Base-by-base conservation (phyloP, 768 basidiomycete genomes). In the Mycena leptocephala region DNA sequence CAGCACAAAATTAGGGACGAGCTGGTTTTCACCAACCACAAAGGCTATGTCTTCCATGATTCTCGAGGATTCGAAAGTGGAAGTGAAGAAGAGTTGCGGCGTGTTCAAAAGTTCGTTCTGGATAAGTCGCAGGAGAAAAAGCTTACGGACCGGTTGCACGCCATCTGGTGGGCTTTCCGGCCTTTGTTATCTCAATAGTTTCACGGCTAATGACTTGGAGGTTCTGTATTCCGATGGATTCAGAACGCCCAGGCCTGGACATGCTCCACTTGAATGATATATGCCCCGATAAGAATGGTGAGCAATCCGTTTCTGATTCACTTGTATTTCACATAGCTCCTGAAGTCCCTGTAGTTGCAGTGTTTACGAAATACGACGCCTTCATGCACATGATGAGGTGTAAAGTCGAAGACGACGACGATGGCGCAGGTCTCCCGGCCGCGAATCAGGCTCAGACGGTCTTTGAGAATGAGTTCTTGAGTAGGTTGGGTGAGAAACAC, bases 331-430 rank as follows among this genome's bases (percentile, higher is more conserved):
- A n/a, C n/a, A n/a, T n/a, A 46, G 11, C 3, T 30, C 63, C 18
- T n/a, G n/a, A n/a, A 66, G 64, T 66, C 5, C 64, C 64, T 14
- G 46, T 66, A 13, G 51, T 66, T 43, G 64, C 64, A 22, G 64
- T 66, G 26, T 66, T 66, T 39, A 66, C 64, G 8, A 66, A 66
- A 66, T 66, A 30, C 26, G 64, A 66, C 32, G 28, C 64, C 11
- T 66, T 66, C 37, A 39, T 39, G 37, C 37, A 39, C 37, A 39
- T 39, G 37, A 39, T 39, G 37, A 39, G 37, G 37, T 39, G 37
- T 39, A 39, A 39, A 39, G 37, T 39, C 7, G 37, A 39, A 39
- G 37, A 39, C 14, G 37, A 39, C 37, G 37, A 39, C 37, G 37
- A 39, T 39, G 37, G n/a, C n/a, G n/a, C n/a, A n/a, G n/a, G n/a